These are phyloP conservation scores for Umbelopsis vinacea DNA, from an alignment of 192 early-diverging fungal species.

Conservation along the genomic window DNA sequence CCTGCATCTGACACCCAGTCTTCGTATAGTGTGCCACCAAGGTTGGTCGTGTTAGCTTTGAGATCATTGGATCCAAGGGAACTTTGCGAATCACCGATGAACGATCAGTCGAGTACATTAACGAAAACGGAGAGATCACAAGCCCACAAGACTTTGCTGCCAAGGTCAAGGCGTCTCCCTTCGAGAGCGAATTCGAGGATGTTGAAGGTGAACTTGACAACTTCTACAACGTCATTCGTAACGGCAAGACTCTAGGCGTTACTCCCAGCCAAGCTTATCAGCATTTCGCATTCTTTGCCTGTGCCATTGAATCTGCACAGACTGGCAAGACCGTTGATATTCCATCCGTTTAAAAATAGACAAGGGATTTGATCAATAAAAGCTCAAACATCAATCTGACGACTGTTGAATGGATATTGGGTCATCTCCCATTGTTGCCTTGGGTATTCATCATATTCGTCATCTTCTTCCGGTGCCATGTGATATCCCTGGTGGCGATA, in stretches of 20 bases:
- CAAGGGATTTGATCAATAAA: background rate
- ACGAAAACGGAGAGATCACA: slow-evolving; percentile 8
- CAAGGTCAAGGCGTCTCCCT: background rate
- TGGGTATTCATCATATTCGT: background rate
- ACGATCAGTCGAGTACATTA: slow-evolving; percentile 11
- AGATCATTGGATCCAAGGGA: slow-evolving; percentile 35
- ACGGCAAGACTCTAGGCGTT: slow-evolving; percentile 22
- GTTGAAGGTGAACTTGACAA: slow-evolving; percentile 41
- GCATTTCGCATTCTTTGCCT: slow-evolving; percentile 41
- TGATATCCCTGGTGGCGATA: slow-evolving; percentile 5
- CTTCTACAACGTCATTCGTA: slow-evolving; percentile 32
- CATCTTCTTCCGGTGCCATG: background rate
- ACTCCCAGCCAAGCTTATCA: slow-evolving; percentile 36
- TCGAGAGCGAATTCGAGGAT: slow-evolving; percentile 28
- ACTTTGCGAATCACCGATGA: slow-evolving; percentile 28
- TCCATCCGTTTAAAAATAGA: slow-evolving; percentile 1
- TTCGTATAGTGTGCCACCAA: slow-evolving; percentile 36
- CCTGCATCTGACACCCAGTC: background rate
- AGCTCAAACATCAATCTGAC: background rate
- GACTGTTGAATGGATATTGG: background rate
- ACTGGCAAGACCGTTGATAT: slow-evolving; percentile 22
- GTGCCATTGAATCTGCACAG: slow-evolving; percentile 39
- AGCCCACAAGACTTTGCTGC: slow-evolving; percentile 8
- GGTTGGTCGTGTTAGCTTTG: slow-evolving; percentile 20
- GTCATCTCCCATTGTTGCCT: slow-evolving; percentile 19